These are phyloP conservation scores for Fusarium fracticaudum DNA, from an alignment of 2,329 filamentous ascomycete genomes.

Conservation along the genomic window DNA sequence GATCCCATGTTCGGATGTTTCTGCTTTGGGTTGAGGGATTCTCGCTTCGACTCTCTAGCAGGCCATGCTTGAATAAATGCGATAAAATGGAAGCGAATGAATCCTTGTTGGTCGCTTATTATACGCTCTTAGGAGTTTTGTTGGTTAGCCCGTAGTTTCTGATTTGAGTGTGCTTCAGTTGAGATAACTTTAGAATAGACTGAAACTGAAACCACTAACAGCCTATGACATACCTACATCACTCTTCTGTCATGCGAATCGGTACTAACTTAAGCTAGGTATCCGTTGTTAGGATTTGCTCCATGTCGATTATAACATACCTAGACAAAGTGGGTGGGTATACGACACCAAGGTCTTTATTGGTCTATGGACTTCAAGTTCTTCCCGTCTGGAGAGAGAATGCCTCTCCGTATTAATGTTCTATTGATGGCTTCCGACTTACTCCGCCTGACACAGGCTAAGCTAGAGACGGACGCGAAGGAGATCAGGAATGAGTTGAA, in stretches of 20 bases:
- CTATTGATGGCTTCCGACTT: no score
- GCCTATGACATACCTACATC: neutral
- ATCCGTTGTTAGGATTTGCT: neutral
- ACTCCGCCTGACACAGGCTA: no score
- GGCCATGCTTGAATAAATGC: neutral
- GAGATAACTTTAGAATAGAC: neutral
- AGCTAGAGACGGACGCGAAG: no score
- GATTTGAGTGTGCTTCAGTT: neutral
- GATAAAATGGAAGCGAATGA: neutral
- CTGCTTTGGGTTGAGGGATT: conserved; percentile 2
- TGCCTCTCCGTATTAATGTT: neutral
- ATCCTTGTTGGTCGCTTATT: neutral
- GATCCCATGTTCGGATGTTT: conserved; percentile 16
- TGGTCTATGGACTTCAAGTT: no score
- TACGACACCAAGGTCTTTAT: neutral
- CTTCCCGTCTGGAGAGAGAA: no score
- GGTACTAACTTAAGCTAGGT: no score
- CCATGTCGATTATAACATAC: neutral
- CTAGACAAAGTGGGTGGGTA: neutral
- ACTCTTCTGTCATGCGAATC: neutral
- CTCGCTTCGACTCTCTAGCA: neutral
- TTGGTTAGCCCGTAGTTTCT: neutral
- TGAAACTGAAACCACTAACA: conserved; percentile 22
- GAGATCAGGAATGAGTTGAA: no score
- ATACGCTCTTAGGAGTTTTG: neutral